phyloP scores from a whole-genome alignment of 2,329 filamentous ascomycete genomes.

The Xylaria sp. region DNA sequence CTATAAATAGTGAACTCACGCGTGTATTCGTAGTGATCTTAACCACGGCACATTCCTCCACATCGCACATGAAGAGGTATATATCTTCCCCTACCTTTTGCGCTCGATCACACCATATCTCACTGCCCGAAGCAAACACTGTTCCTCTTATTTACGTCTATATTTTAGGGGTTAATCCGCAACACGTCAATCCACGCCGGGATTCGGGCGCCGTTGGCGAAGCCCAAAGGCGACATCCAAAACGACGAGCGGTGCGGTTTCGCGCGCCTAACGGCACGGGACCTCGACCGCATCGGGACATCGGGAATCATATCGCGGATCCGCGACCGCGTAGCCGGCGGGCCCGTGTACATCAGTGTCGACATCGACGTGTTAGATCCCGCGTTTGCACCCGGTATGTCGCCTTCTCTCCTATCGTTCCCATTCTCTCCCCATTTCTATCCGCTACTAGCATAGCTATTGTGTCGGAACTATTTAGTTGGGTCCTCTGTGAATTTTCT shows the following conservation, averaged over 20 bases:
- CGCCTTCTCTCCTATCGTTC: neutral
- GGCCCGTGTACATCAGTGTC: conserved; percentile 74
- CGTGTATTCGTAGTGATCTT: conserved; percentile 53
- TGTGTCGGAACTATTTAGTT: neutral
- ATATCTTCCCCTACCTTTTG: neutral
- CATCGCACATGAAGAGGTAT: conserved; percentile 68
- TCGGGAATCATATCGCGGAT: conserved; percentile 73
- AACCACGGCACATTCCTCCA: conserved; percentile 73
- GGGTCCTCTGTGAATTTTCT: neutral
- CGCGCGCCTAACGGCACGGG: conserved; percentile 66
- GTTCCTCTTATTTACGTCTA: neutral
- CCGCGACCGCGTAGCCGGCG: conserved; percentile 62
- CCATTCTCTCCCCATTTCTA: neutral
- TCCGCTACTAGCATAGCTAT: neutral
- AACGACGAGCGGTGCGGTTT: conserved; percentile 71
- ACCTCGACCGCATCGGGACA: conserved; percentile 77
- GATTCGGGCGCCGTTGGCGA: conserved; percentile 65
- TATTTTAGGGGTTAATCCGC: conserved; percentile 59
- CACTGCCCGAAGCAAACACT: neutral
- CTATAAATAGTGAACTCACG: conserved; percentile 7
- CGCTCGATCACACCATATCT: neutral
- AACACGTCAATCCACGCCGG: conserved; percentile 72
- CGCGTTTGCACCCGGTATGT: conserved; percentile 67
- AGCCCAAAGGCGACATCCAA: conserved; percentile 61
- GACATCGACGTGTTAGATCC: conserved; percentile 87